A percentile compares a stretch with the other conserved stretches of the same genome.
These are phyloP conservation scores for Bombardia bombarda DNA, from an alignment of 495 filamentous ascomycete species.

Conservation along the genomic window DNA sequence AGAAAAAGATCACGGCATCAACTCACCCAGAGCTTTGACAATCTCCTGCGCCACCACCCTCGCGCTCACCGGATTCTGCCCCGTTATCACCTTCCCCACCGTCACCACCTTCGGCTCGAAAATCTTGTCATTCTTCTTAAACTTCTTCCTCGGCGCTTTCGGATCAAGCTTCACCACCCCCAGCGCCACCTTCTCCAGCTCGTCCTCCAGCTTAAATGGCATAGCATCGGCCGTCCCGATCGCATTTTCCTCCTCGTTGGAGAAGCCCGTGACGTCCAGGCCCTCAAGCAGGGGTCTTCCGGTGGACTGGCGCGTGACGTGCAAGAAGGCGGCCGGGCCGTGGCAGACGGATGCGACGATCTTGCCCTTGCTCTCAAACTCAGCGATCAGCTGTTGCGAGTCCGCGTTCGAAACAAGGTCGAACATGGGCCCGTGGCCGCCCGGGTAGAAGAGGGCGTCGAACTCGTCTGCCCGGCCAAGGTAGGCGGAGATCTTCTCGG, in stretches of 20 bases:
- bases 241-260: slow-evolving; percentile 57
- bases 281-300: slow-evolving; percentile 47
- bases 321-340: slow-evolving; percentile 53
- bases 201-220: slow-evolving; percentile 60
- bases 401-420: slow-evolving; percentile 47
- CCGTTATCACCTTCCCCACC: slow-evolving; percentile 59
- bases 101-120: slow-evolving; percentile 56
- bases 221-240: slow-evolving; percentile 38
- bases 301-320: slow-evolving; percentile 39
- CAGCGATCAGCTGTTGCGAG: slow-evolving; percentile 47
- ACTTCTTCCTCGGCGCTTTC: no score
- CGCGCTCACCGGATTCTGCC: slow-evolving; percentile 67
- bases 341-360: slow-evolving; percentile 63
- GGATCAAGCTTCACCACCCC: no score
- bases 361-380: slow-evolving; percentile 55
- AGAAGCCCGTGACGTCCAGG: slow-evolving; percentile 58
- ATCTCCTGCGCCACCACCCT: slow-evolving; percentile 48
- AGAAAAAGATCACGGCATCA: no score
- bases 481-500: slow-evolving; percentile 43
- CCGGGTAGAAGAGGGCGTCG: slow-evolving; percentile 65
- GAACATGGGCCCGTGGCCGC: slow-evolving; percentile 77
- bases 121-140: slow-evolving; percentile 48
- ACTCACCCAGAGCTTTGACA: slow-evolving; percentile 24
- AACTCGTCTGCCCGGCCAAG: slow-evolving; percentile 49
- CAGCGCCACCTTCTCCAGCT: slow-evolving; percentile 40